phyloP scores from a whole-genome alignment of 768 basidiomycete species.

The Rossbeevera mucosa region DNA sequence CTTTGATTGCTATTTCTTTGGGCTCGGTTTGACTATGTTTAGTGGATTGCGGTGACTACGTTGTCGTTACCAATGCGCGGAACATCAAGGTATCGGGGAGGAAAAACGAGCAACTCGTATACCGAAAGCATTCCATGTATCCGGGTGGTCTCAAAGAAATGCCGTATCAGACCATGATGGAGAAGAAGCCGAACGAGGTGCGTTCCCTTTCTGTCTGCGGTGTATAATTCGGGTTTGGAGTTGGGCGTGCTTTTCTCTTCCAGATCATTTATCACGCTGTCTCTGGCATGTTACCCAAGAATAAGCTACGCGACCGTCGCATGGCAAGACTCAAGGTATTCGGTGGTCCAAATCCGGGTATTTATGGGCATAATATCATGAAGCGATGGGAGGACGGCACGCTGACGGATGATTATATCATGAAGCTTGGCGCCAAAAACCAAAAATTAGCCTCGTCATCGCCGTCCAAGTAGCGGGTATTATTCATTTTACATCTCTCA shows the following conservation, averaged over 20 bases:
- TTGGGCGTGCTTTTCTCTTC: background rate
- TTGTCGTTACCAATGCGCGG: conserved; percentile 87
- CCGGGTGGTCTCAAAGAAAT: conserved; percentile 93
- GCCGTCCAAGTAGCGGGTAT: conserved; percentile 10
- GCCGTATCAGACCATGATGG: conserved; percentile 79
- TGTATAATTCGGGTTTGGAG: background rate
- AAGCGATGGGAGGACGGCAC: conserved; percentile 84
- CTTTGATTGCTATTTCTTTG: background rate
- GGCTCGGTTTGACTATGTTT: background rate
- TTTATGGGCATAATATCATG: conserved; percentile 70
- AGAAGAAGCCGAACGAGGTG: conserved; percentile 85
- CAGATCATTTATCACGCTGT: conserved; percentile 96
- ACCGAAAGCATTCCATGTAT: conserved; percentile 86
- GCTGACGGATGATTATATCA: conserved; percentile 39
- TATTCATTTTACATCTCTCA: background rate
- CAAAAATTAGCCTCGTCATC: conserved; percentile 1
- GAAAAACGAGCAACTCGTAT: conserved; percentile 84
- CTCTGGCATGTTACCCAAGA: conserved; percentile 98
- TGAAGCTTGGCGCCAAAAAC: conserved; percentile 24
- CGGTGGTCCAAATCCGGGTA: conserved; percentile 71
- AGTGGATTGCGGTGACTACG: conserved; percentile 99
- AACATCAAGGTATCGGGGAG: conserved; percentile 83
- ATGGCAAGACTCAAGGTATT: conserved; percentile 88
- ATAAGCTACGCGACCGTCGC: conserved; percentile 86
- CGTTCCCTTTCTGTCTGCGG: conserved; percentile 23